phyloP scores from a whole-genome alignment of 2,329 filamentous ascomycete species.

The Claviceps capensis region DNA sequence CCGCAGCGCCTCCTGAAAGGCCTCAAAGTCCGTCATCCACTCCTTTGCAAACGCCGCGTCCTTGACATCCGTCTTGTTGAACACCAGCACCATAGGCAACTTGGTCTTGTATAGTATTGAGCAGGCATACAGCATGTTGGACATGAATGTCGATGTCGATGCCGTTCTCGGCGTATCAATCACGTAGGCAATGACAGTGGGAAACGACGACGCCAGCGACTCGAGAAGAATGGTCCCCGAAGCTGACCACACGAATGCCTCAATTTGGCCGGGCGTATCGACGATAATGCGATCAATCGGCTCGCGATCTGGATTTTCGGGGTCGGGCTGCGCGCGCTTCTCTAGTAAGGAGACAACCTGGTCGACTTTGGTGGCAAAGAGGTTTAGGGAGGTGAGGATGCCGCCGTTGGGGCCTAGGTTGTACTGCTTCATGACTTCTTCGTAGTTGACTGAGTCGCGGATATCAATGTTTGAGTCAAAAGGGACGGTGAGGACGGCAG shows the following conservation, averaged over 20 bases:
- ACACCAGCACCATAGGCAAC: conserved; percentile 94
- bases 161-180: conserved; percentile 92
- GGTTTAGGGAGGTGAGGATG: conserved; percentile 86
- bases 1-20: conserved; percentile 76
- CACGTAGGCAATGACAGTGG: conserved; percentile 92
- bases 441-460: conserved; percentile 96
- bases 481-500: conserved; percentile 81
- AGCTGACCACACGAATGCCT: conserved; percentile 97
- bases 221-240: conserved; percentile 89
- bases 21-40: conserved; percentile 99
- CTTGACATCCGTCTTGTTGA: conserved; percentile 97
- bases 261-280: conserved; percentile 94
- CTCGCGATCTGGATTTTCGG: conserved; percentile 43
- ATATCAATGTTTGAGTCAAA: conserved; percentile 99
- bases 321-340: conserved; percentile 61
- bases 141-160: conserved; percentile 96
- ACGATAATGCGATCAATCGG: conserved; percentile 75
- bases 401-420: conserved; percentile 95
- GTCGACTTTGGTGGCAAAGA: conserved; percentile 96
- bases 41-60: conserved; percentile 85
- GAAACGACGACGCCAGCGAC: conserved; percentile 83
- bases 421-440: conserved; percentile 99
- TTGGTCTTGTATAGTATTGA: conserved; percentile 98
- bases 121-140: conserved; percentile 98
- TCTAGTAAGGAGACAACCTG: conserved; percentile 83